Evolutionary conservation across 768 basidiomycete genomes (phyloP).

Genomic region (Termitomyces sp.): DNA sequence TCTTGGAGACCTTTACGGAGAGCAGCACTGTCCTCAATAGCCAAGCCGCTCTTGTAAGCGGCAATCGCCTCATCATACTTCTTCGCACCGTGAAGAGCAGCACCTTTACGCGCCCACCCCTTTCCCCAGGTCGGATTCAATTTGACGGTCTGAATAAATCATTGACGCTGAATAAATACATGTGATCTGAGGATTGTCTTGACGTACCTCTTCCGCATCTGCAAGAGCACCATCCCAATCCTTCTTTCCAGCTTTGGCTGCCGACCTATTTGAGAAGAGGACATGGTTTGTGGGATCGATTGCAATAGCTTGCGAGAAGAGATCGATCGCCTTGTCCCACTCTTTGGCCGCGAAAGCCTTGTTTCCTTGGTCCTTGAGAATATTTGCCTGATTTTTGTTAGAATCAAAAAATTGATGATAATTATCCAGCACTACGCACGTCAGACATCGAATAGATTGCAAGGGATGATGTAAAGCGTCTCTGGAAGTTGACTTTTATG

Average conservation of each 20-base stretch:
- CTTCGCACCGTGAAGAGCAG: slow-evolving; percentile 82
- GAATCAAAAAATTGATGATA: not conserved
- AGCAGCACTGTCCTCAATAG: slow-evolving; percentile 78
- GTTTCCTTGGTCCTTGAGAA: slow-evolving; percentile 91
- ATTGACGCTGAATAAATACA: slow-evolving; percentile 11
- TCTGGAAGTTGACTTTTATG: slow-evolving; percentile 13
- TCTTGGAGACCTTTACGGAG: slow-evolving; percentile 87
- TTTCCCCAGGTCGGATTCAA: slow-evolving; percentile 84
- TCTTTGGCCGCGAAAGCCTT: slow-evolving; percentile 93
- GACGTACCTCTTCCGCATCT: slow-evolving; percentile 85
- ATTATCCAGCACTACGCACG: slow-evolving; percentile 24
- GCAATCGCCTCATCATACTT: slow-evolving; percentile 81
- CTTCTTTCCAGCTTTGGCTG: slow-evolving; percentile 84
- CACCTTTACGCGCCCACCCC: slow-evolving; percentile 89
- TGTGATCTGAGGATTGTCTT: slow-evolving; percentile 1
- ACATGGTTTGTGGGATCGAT: slow-evolving; percentile 85
- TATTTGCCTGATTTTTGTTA: slow-evolving; percentile 32
- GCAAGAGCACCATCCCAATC: slow-evolving; percentile 71
- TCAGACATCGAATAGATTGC: slow-evolving; percentile 31
- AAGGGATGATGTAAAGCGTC: slow-evolving; percentile 19
- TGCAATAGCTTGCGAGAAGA: slow-evolving; percentile 79
- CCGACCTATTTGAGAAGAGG: slow-evolving; percentile 90
- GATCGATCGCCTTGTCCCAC: slow-evolving; percentile 82
- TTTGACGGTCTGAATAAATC: slow-evolving; percentile 60
- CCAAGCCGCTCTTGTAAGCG: slow-evolving; percentile 79